Conservation (phyloP, 768 basidiomycete species). For the Lanmaoa rubissima region DNA sequence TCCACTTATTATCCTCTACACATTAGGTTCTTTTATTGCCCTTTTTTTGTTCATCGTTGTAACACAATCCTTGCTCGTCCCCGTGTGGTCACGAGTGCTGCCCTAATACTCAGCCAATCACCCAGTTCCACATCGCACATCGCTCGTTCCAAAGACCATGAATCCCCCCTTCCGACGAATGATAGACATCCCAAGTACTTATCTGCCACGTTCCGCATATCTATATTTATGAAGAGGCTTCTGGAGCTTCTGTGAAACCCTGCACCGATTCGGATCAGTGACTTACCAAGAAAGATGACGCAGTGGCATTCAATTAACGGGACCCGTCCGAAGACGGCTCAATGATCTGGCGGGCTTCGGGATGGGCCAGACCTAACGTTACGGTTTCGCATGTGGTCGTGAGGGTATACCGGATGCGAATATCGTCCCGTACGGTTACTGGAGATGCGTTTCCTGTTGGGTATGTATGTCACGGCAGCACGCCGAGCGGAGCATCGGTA, state of each 20-base stretch:
- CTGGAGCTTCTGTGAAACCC: not conserved
- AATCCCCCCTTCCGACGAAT: not conserved
- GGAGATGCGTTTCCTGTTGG: too few relatives aligned
- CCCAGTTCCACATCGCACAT: not conserved
- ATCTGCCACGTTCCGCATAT: not conserved
- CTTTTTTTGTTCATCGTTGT: constrained; percentile 1
- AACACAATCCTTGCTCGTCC: not conserved
- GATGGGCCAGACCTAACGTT: too few relatives aligned
- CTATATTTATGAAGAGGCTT: not conserved
- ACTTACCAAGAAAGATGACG: not conserved
- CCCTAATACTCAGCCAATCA: not conserved
- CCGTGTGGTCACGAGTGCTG: not conserved
- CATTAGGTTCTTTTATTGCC: constrained; percentile 16
- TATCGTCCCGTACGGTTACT: too few relatives aligned
- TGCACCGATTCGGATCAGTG: not conserved
- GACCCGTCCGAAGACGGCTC: too few relatives aligned
- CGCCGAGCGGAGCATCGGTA: too few relatives aligned
- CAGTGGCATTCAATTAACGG: too few relatives aligned
- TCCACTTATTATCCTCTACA: constrained; percentile 10
- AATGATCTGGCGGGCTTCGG: too few relatives aligned
- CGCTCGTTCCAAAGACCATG: too few relatives aligned
- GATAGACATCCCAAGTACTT: too few relatives aligned
- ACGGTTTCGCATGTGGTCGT: too few relatives aligned
- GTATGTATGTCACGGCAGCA: too few relatives aligned
- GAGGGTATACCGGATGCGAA: too few relatives aligned